Evolutionary conservation across 108 stramenopile species (phyloP).

Genomic region (Pseudonitzschia multiseries): DNA sequence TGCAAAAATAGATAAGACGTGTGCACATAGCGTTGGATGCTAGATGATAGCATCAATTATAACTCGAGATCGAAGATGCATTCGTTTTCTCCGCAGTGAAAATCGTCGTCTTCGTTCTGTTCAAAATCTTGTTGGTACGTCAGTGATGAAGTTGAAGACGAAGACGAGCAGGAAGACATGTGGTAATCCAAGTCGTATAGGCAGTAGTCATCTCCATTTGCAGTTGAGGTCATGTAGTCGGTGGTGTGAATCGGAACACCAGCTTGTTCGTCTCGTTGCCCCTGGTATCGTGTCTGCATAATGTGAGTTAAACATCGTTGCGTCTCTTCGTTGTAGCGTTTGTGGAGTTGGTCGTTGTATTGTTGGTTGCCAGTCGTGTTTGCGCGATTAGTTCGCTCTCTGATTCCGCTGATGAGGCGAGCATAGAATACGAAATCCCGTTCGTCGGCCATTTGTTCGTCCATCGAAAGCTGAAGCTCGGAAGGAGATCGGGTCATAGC

Average conservation of each 20-base stretch:
- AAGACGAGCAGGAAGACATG: neutral
- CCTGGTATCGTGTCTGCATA: slow-evolving; percentile 4
- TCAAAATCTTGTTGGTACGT: slow-evolving; percentile 15
- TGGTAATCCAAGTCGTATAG: neutral
- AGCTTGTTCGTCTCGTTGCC: slow-evolving; percentile 9
- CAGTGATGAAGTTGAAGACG: slow-evolving; percentile 3
- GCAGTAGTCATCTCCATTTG: neutral
- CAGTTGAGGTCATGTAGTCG: neutral
- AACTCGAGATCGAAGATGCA: slow-evolving; percentile 34
- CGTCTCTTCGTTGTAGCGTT: slow-evolving; percentile 7
- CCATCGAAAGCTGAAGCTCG: slow-evolving; percentile 7
- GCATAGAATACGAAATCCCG: slow-evolving; percentile 47
- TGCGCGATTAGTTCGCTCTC: slow-evolving; percentile 5
- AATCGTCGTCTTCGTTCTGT: neutral
- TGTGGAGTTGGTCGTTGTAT: neutral
- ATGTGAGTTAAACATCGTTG: slow-evolving; percentile 6
- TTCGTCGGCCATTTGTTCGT: slow-evolving; percentile 46
- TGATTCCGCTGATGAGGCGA: slow-evolving; percentile 49
- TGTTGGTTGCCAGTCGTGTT: neutral
- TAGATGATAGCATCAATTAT: neutral
- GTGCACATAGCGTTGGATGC: neutral
- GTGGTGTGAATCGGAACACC: slow-evolving; percentile 1
- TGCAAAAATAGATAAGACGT: neutral
- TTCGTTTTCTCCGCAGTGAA: slow-evolving; percentile 10
- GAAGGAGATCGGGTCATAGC: neutral